phyloP scores from a whole-genome alignment of 1,284 basidiomycete species.

The Pterula multifida region DNA sequence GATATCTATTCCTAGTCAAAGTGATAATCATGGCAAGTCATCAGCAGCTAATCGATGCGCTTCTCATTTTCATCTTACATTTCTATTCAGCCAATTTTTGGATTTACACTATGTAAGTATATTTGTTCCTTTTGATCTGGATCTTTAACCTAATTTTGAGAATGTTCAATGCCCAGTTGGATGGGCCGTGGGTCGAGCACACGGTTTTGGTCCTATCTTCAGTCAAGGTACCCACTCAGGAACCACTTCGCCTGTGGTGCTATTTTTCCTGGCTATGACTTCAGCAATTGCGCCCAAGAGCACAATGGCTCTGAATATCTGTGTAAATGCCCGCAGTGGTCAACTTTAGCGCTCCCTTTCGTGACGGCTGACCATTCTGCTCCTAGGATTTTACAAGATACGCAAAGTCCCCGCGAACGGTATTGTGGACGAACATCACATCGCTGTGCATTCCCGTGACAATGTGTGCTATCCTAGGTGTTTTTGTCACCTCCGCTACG shows the following conservation, averaged over 20 bases:
- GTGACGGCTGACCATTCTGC: too few species aligned
- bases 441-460: conserved; percentile 14
- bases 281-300: conserved; percentile 15
- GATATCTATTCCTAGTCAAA: conserved; percentile 52
- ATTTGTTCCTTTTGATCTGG: too few species aligned
- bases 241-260: conserved; percentile 8
- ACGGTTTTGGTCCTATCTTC: conserved; percentile 15
- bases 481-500: conserved; percentile 14
- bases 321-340: neutral
- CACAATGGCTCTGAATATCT: conserved; percentile 13
- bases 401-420: conserved; percentile 12
- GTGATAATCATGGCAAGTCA: conserved; percentile 27
- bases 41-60: neutral
- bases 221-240: conserved; percentile 9
- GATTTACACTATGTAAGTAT: conserved; percentile 12
- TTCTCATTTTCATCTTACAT: neutral
- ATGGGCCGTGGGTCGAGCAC: conserved; percentile 13
- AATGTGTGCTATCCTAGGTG: conserved; percentile 15
- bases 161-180: conserved; percentile 9
- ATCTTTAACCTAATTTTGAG: too few species aligned
- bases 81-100: conserved; percentile 11
- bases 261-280: conserved; percentile 16
- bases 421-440: conserved; percentile 15
- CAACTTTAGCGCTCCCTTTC: neutral
- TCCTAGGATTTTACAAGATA: conserved; percentile 14